phyloP scores from a whole-genome alignment of 164 flowering plant genomes.

The Vitis vinifera region ASM3070453v1 NC_081805.1:23098001-23098500 shows the following conservation, averaged over 20 bases:
- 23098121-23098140: conserved; percentile 41
- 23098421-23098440: conserved; percentile 47
- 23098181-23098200: conserved; percentile 25
- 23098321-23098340: conserved; percentile 58
- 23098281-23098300: conserved; percentile 42
- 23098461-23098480: conserved; percentile 55
- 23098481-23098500: conserved; percentile 54
- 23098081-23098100: conserved; percentile 28
- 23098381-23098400: conserved; percentile 37
- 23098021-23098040: conserved; percentile 16
- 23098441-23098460: conserved; percentile 45
- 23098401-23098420: conserved; percentile 42
- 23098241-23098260: conserved; percentile 24
- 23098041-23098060: conserved; percentile 17
- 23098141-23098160: conserved; percentile 30
- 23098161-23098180: conserved; percentile 25
- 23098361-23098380: conserved; percentile 39
- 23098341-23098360: conserved; percentile 45
- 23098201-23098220: conserved; percentile 28
- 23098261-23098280: conserved; percentile 24
- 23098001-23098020: conserved; percentile 33
- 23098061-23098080: conserved; percentile 30
- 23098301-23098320: conserved; percentile 33
- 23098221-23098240: conserved; percentile 35
- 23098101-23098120: conserved; percentile 46